Conservation (phyloP, 345 rosid genomes). For the Arabidopsis arenosa region DNA sequence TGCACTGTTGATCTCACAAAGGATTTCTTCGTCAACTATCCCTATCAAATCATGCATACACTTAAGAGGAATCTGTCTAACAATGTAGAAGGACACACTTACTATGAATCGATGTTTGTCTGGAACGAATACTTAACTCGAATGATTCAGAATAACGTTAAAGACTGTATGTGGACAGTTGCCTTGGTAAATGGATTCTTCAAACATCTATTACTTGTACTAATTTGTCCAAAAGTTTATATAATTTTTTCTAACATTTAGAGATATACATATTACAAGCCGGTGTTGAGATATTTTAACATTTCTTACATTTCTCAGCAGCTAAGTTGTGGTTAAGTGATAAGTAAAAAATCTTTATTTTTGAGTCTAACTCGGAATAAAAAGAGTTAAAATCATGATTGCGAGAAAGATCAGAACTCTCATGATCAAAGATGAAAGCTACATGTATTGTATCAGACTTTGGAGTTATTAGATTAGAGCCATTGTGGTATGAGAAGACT, state of each 20-base stretch:
- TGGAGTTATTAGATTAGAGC: too few species aligned
- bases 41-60: slow-evolving; percentile 80
- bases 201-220: slow-evolving; percentile 71
- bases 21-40: slow-evolving; percentile 98
- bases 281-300: slow-evolving; percentile 21
- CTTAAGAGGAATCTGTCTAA: slow-evolving; percentile 75
- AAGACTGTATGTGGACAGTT: slow-evolving; percentile 85
- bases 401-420: too few species aligned
- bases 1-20: slow-evolving; percentile 87
- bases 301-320: background rate
- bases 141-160: slow-evolving; percentile 62
- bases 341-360: too few species aligned
- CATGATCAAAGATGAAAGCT: too few species aligned
- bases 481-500: too few species aligned
- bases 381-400: too few species aligned
- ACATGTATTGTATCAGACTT: too few species aligned
- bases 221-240: slow-evolving; percentile 1
- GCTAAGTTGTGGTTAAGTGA: slow-evolving; percentile 3
- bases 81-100: slow-evolving; percentile 51
- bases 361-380: too few species aligned
- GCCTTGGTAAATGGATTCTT: slow-evolving; percentile 94
- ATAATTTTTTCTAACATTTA: background rate
- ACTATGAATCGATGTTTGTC: slow-evolving; percentile 83
- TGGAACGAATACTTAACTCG: slow-evolving; percentile 95
- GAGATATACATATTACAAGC: slow-evolving; percentile 15